Base-by-base conservation (phyloP, 352 stramenopile genomes). In the Phytophthora sojae region DNA sequence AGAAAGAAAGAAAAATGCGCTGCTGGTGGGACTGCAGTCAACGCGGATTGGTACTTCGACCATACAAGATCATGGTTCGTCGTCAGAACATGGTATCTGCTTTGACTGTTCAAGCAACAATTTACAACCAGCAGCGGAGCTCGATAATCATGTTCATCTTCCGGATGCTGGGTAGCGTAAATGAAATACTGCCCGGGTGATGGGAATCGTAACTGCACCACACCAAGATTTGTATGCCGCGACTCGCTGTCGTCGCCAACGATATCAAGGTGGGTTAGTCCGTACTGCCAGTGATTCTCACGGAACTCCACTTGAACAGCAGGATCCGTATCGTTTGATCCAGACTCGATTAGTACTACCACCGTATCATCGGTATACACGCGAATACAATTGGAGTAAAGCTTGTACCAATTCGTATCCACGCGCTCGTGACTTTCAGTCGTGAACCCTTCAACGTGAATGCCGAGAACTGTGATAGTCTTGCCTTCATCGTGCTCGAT, bases 1-100 rank as follows among this genome's bases (percentile, higher is more conserved):
- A 71, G 45, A 52, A 77, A 77, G 7, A 53, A 62, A n/a, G 70
- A 69, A 51, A 77, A 77, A 9, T 71, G 60, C 11, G 49, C 70
- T 21, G 54, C 6, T 19, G 23, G 37, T 52, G 26, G 37, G 19
- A n/a, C 39, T 25, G 61, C 50, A 19, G 29, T 53, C 21, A 63
- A 47, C 29, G 56, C 44, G 57, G 45, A 64, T 21, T 68, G 63
- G 26, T 72, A 76, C 15, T 55, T 72, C 29, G 68, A 63, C 56
- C n/a, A 51, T 25, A 67, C 32, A n/a, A 61, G 12, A n/a, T 23
- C 50, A n/a, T 61, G 51, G n/a, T 68, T 51, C 25, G 61, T 42
- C 8, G 30, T 60, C 26, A 76, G 12, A 64, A 64, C n/a, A 45
- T 29, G 29, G 2, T 60, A 25, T 19, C 68, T 49, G 21, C 64